These are phyloP conservation scores for Porphyrellus cyaneotinctus DNA, from an alignment of 768 basidiomycete genomes.

Conservation along the genomic window DNA sequence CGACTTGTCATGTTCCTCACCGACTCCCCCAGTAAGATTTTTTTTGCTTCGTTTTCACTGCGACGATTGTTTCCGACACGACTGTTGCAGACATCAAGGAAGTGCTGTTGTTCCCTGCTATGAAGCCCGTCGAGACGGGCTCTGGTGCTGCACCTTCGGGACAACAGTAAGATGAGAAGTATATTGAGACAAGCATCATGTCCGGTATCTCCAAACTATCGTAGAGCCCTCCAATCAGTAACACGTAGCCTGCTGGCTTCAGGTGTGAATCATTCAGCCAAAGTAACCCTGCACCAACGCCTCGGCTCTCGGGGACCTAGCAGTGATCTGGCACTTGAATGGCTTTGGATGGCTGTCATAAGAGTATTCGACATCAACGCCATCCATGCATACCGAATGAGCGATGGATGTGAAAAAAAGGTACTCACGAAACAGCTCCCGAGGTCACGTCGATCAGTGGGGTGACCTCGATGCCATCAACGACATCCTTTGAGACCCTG, in stretches of 20 bases:
- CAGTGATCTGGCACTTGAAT: slow-evolving; percentile 51
- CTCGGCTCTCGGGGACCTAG: slow-evolving; percentile 44
- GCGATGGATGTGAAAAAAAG: not conserved
- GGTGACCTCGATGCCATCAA: slow-evolving; percentile 39
- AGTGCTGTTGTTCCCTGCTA: slow-evolving; percentile 93
- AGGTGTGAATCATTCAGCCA: too few species aligned
- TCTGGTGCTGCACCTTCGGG: slow-evolving; percentile 33
- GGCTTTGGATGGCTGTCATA: slow-evolving; percentile 44
- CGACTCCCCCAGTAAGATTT: slow-evolving; percentile 77
- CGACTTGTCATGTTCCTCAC: slow-evolving; percentile 98
- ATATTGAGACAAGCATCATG: not conserved
- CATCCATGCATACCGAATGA: not conserved
- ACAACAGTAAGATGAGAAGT: slow-evolving; percentile 30
- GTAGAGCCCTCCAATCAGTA: too few species aligned
- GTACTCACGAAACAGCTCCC: slow-evolving; percentile 43
- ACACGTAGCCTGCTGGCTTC: too few species aligned
- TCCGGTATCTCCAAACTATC: not conserved
- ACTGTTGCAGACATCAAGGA: slow-evolving; percentile 81
- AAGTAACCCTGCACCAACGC: slow-evolving; percentile 6
- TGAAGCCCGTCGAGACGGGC: slow-evolving; percentile 74
- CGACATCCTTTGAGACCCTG: slow-evolving; percentile 38
- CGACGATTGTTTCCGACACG: not conserved
- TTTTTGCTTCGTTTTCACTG: not conserved
- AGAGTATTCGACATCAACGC: not conserved
- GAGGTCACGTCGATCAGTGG: slow-evolving; percentile 42